These are phyloP conservation scores for Dryas integrifolia DNA, from an alignment of 331 rosid species.

Conservation along the genomic window DNA sequence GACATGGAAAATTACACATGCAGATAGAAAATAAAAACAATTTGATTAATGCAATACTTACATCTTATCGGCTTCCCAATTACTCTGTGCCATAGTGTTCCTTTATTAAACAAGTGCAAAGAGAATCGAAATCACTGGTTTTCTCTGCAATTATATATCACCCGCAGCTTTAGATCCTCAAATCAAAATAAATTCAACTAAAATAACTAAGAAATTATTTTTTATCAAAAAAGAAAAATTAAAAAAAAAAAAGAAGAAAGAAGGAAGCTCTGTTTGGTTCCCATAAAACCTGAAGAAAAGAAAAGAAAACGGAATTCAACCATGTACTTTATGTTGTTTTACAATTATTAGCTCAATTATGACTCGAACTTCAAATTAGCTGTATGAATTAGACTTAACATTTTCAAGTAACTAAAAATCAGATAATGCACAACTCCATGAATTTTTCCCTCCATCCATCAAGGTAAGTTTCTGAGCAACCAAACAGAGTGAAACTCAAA, in stretches of 20 bases:
- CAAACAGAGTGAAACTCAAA: constrained; percentile 2
- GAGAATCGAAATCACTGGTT: constrained; percentile 6
- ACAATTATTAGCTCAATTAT: background rate
- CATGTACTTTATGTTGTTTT: background rate
- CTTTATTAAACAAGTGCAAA: constrained; percentile 19
- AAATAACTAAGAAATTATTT: background rate
- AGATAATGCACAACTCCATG: constrained; percentile 1
- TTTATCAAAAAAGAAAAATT: no score
- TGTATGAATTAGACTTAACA: background rate
- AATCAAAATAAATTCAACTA: constrained; percentile 3
- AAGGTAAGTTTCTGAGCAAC: constrained; percentile 15
- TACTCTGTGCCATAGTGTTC: constrained; percentile 64
- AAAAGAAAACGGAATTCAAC: constrained; percentile 9
- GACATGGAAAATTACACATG: background rate
- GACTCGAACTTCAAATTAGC: constrained; percentile 2
- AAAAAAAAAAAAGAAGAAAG: background rate
- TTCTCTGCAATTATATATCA: constrained; percentile 22
- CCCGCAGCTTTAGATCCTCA: constrained; percentile 5
- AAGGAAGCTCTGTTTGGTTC: background rate
- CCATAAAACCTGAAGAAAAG: background rate
- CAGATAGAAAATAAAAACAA: background rate
- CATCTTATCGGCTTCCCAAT: constrained; percentile 99
- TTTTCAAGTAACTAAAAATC: background rate
- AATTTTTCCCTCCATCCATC: constrained; percentile 5
- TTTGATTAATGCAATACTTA: constrained; percentile 13